Percentiles rank a stretch among this genome's conserved stretches.
phyloP scores from a whole-genome alignment of 768 basidiomycete species.

The Psilocybe cyanescens region DNA sequence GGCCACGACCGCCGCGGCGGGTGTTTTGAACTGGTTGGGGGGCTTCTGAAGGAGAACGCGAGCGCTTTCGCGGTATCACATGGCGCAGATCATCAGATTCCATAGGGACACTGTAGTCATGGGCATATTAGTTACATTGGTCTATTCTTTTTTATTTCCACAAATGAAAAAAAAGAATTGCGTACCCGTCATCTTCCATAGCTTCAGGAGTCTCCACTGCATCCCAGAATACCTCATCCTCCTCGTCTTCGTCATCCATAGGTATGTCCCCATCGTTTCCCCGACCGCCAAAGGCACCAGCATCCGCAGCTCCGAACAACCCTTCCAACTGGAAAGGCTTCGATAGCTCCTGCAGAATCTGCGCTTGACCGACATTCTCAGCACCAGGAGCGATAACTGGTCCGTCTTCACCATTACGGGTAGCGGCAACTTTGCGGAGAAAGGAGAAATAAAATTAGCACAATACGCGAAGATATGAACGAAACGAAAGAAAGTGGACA shows the following conservation, averaged over 20 bases:
- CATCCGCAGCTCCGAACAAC: slow-evolving; percentile 80
- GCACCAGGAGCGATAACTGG: slow-evolving; percentile 66
- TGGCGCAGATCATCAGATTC: slow-evolving; percentile 38
- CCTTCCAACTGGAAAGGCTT: slow-evolving; percentile 83
- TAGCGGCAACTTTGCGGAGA: slow-evolving; percentile 24
- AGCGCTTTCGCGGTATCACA: slow-evolving; percentile 40
- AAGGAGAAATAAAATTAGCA: neutral
- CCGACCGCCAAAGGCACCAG: slow-evolving; percentile 69
- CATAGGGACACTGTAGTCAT: slow-evolving; percentile 32
- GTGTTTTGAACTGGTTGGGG: slow-evolving; percentile 8
- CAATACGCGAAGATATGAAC: neutral
- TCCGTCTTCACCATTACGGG: slow-evolving; percentile 27
- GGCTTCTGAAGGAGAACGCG: slow-evolving; percentile 36
- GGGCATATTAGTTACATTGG: neutral
- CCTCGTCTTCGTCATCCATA: slow-evolving; percentile 46
- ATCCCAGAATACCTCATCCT: slow-evolving; percentile 45
- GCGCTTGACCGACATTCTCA: slow-evolving; percentile 79
- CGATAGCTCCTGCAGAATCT: slow-evolving; percentile 71
- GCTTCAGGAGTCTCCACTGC: slow-evolving; percentile 39
- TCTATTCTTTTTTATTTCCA: too few relatives aligned
- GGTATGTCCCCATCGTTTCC: slow-evolving; percentile 40
- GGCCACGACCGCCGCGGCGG: neutral
- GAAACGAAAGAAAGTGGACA: neutral
- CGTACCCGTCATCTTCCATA: slow-evolving; percentile 46
- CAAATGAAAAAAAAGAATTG: slow-evolving; percentile 1